Evolutionary conservation across 192 early-diverging fungal species (phyloP).

Genomic region (Chytriomyces confervae): DNA sequence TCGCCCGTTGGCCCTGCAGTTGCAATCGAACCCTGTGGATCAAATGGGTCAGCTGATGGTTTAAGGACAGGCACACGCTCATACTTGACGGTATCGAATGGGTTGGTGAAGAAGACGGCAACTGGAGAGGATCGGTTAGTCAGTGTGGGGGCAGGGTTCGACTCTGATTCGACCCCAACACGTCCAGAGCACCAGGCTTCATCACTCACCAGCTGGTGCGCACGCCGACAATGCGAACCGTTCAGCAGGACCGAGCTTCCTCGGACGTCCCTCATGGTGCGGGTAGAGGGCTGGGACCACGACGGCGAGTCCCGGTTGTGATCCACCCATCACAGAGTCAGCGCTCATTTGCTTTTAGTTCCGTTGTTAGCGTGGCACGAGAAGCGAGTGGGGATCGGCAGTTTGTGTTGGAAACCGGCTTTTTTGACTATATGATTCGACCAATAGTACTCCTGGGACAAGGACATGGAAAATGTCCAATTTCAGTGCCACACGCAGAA

Average conservation of each 20-base stretch:
- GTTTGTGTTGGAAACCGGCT: background rate
- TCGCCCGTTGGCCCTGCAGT: constrained; percentile 67
- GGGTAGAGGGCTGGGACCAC: constrained; percentile 58
- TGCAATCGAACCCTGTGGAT: constrained; percentile 63
- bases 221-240: constrained; percentile 68
- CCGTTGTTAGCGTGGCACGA: background rate
- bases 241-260: constrained; percentile 55
- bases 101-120: constrained; percentile 78
- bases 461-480: background rate
- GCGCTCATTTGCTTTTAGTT: constrained; percentile 17
- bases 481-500: background rate
- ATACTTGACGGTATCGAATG: constrained; percentile 79
- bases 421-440: background rate
- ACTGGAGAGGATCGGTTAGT: constrained; percentile 35
- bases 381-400: background rate
- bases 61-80: background rate
- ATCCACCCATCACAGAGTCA: constrained; percentile 36
- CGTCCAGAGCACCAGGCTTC: background rate
- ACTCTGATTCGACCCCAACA: background rate
- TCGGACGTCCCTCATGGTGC: constrained; percentile 43
- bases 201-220: constrained; percentile 61
- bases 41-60: background rate
- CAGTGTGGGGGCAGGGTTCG: background rate
- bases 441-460: background rate
- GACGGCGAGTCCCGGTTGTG: background rate